Conservation (phyloP, 1,284 basidiomycete species). For the Mycena citricolor region DNA sequence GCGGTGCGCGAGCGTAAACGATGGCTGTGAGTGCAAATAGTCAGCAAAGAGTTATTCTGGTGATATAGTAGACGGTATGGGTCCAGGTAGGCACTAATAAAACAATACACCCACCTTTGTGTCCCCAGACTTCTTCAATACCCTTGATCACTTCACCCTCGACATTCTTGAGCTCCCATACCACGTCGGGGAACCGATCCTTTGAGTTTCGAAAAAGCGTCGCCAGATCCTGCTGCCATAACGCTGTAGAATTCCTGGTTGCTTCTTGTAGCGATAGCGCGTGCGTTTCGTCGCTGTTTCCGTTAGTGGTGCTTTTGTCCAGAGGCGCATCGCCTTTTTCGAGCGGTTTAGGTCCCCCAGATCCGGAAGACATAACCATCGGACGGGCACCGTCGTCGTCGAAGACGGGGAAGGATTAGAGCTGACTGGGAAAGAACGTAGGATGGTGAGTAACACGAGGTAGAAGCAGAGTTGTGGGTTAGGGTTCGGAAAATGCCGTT, state of each 20-base stretch:
- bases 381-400: no score
- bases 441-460: no score
- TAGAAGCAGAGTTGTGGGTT: no score
- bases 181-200: slow-evolving; percentile 89
- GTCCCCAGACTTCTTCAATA: slow-evolving; percentile 82
- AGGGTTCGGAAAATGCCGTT: no score
- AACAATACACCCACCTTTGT: slow-evolving; percentile 81
- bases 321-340: no score
- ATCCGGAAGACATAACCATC: no score
- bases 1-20: slow-evolving; percentile 90
- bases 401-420: no score
- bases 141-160: slow-evolving; percentile 44
- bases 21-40: slow-evolving; percentile 68
- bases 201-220: slow-evolving; percentile 76
- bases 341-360: no score
- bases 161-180: slow-evolving; percentile 72
- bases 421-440: no score
- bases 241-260: slow-evolving; percentile 56
- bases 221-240: slow-evolving; percentile 79
- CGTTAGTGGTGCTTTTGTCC: no score
- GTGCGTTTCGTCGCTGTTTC: no score
- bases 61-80: slow-evolving; percentile 1
- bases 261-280: slow-evolving; percentile 63
- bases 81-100: no score
- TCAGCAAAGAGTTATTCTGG: not conserved